phyloP scores from a whole-genome alignment of 1,284 basidiomycete species.

The Microbotryomycetes sp. region DNA sequence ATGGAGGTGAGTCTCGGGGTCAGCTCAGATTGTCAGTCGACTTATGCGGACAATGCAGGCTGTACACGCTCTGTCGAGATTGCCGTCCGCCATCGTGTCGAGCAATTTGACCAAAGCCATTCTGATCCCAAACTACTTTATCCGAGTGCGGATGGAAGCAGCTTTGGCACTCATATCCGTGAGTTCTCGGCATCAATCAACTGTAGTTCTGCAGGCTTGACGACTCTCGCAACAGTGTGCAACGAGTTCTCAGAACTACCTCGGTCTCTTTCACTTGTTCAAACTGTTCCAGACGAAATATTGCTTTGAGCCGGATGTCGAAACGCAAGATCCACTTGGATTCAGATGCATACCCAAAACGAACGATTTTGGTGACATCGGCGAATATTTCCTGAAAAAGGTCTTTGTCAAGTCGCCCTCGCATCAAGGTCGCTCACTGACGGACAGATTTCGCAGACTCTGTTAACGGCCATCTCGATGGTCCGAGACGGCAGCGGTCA shows the following conservation, averaged over 20 bases:
- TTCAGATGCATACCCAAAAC: constrained; percentile 82
- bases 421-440: constrained; percentile 7
- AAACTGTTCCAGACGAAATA: constrained; percentile 84
- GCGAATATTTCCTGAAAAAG: constrained; percentile 93
- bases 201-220: constrained; percentile 29
- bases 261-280: constrained; percentile 92
- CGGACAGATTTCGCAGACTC: constrained; percentile 46
- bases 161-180: constrained; percentile 77
- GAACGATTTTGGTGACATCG: constrained; percentile 85
- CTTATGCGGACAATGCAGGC: constrained; percentile 51
- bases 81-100: constrained; percentile 81
- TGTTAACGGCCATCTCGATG: constrained; percentile 73
- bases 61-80: constrained; percentile 68
- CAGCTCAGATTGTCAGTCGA: neutral
- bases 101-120: constrained; percentile 86
- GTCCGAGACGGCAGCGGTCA: constrained; percentile 73
- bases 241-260: constrained; percentile 66
- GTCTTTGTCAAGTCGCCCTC: constrained; percentile 36
- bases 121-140: constrained; percentile 92
- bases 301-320: constrained; percentile 77
- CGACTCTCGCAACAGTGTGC: constrained; percentile 56
- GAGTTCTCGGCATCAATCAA: constrained; percentile 46
- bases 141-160: constrained; percentile 93
- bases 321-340: constrained; percentile 67
- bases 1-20: constrained; percentile 62